These are phyloP conservation scores for Sporothrix pallida DNA, from an alignment of 2,329 filamentous ascomycete genomes.

Conservation along the genomic window DNA sequence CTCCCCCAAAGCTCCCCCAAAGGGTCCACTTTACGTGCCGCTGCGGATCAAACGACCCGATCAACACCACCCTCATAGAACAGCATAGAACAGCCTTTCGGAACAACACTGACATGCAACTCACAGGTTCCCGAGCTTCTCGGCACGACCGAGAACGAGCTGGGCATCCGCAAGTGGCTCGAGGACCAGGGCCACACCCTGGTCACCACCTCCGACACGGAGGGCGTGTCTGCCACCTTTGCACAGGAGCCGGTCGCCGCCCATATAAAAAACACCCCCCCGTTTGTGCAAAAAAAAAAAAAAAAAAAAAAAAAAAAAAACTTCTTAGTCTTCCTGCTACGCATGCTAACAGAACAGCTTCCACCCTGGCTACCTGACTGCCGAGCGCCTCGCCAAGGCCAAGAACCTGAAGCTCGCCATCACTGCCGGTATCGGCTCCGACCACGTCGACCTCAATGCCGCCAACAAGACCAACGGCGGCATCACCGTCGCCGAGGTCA, in stretches of 20 bases:
- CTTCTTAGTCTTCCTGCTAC: not conserved
- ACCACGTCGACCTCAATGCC: slow-evolving; percentile 95
- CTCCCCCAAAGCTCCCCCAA: no score
- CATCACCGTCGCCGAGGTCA: slow-evolving; percentile 96
- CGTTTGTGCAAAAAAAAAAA: no score
- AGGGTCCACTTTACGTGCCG: slow-evolving; percentile 22
- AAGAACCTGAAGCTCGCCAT: slow-evolving; percentile 99
- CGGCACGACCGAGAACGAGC: slow-evolving; percentile 97
- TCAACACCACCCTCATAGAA: not conserved
- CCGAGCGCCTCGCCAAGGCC: slow-evolving; percentile 93
- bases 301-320: no score
- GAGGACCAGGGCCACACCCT: slow-evolving; percentile 96
- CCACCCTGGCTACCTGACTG: slow-evolving; percentile 97
- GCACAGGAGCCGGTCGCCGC: slow-evolving; percentile 94
- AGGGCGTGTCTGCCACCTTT: slow-evolving; percentile 88
- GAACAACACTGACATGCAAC: not conserved
- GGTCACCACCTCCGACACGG: slow-evolving; percentile 96
- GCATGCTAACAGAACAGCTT: slow-evolving; percentile 64
- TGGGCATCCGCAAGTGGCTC: slow-evolving; percentile 95
- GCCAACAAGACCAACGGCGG: slow-evolving; percentile 99
- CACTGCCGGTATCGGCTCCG: slow-evolving; percentile 96
- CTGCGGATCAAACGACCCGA: slow-evolving; percentile 23
- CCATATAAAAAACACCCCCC: no score
- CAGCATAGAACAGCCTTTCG: not conserved
- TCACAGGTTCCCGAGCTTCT: slow-evolving; percentile 74